phyloP scores from a whole-genome alignment of 2,329 filamentous ascomycete genomes.

The Ustilaginoidea virens region DNA sequence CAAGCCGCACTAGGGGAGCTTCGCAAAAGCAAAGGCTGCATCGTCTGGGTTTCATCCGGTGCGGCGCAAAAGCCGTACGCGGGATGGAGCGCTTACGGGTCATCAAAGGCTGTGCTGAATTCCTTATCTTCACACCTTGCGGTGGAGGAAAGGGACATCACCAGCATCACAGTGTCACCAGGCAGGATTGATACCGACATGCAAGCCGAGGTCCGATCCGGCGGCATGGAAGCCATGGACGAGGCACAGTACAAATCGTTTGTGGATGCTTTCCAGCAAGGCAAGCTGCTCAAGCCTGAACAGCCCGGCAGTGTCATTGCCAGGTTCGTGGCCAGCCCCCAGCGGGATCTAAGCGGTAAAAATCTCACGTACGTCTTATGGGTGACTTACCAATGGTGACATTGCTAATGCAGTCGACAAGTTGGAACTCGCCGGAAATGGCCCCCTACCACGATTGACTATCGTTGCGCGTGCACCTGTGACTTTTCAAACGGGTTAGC shows the following conservation, averaged over 20 bases:
- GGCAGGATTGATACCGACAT: slow-evolving; percentile 81
- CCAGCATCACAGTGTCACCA: slow-evolving; percentile 56
- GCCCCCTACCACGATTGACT: slow-evolving; percentile 33
- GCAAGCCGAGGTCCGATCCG: slow-evolving; percentile 67
- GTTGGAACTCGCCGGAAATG: slow-evolving; percentile 30
- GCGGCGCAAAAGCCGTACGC: slow-evolving; percentile 51
- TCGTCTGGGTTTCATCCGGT: slow-evolving; percentile 69
- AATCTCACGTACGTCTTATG: slow-evolving; percentile 46
- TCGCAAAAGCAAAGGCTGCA: slow-evolving; percentile 50
- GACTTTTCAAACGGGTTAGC: too few species aligned
- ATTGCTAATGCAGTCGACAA: slow-evolving; percentile 11
- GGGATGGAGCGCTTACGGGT: slow-evolving; percentile 69
- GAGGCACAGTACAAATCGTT: slow-evolving; percentile 51
- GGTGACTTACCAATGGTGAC: background rate
- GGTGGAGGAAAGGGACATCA: slow-evolving; percentile 63
- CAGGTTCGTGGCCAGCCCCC: slow-evolving; percentile 51
- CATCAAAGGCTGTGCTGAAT: slow-evolving; percentile 71
- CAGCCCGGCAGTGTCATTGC: slow-evolving; percentile 80
- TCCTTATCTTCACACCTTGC: slow-evolving; percentile 60
- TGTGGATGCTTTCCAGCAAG: slow-evolving; percentile 49
- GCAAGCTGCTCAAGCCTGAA: slow-evolving; percentile 63
- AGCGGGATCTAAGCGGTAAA: slow-evolving; percentile 55
- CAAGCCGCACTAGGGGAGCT: slow-evolving; percentile 56
- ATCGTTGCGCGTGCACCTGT: too few species aligned
- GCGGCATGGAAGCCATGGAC: slow-evolving; percentile 33